phyloP scores from a whole-genome alignment of 257 asterid species.

The Avicennia marina region DNA sequence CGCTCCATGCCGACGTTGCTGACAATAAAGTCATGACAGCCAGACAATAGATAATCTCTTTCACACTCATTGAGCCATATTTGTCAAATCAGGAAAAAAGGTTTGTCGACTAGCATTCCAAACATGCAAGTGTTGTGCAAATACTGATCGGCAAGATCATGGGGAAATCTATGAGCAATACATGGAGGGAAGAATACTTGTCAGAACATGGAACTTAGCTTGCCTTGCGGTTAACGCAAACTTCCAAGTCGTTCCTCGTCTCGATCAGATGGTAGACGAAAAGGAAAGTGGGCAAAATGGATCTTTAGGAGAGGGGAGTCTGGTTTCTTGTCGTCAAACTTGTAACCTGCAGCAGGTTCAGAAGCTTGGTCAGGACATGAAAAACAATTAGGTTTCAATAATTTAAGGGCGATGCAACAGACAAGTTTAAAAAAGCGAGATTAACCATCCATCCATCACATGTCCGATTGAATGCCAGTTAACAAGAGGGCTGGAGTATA shows the following conservation, averaged over 20 bases:
- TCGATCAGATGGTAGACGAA: slow-evolving; percentile 43
- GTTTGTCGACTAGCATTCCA: neutral
- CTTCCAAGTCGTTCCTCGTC: slow-evolving; percentile 31
- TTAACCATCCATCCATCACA: neutral
- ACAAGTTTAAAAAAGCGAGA: neutral
- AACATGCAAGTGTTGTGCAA: neutral
- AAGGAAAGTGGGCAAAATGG: slow-evolving; percentile 67
- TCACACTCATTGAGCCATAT: slow-evolving; percentile 4
- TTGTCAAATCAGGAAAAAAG: neutral
- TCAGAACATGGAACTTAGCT: neutral
- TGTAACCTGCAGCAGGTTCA: slow-evolving; percentile 54
- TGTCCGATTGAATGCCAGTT: too few species aligned
- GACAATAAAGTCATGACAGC: slow-evolving; percentile 4
- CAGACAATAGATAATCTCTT: neutral
- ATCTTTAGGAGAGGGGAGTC: slow-evolving; percentile 43
- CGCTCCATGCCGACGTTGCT: neutral
- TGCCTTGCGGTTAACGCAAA: slow-evolving; percentile 13
- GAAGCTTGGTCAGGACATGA: slow-evolving; percentile 6
- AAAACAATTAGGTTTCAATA: neutral
- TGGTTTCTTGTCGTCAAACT: slow-evolving; percentile 66
- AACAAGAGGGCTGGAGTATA: neutral
- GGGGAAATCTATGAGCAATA: neutral
- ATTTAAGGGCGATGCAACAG: neutral
- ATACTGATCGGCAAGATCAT: neutral
- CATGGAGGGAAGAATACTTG: neutral